Percentiles rank a stretch among this genome's conserved stretches.
Conservation (phyloP, 148 eudicot species). For the Vaccinium vitisidaea region DNA sequence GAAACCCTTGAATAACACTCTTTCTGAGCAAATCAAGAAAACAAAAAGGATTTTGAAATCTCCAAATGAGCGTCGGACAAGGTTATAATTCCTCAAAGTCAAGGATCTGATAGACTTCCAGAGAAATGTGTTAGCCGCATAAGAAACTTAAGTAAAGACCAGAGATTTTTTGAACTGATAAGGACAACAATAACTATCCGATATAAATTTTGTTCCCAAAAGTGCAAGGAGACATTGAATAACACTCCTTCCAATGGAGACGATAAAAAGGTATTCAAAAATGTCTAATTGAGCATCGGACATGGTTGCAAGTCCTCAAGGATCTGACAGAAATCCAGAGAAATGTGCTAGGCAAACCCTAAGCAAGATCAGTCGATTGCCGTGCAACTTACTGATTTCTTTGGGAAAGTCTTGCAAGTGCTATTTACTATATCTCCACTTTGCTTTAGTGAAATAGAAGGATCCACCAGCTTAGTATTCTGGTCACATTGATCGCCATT, state of each 20-base stretch:
- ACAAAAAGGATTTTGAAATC: neutral
- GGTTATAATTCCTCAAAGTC: neutral
- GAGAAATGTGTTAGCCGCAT: neutral
- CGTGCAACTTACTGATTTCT: conserved; percentile 36
- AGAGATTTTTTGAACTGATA: neutral
- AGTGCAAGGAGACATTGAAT: neutral
- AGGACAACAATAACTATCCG: neutral
- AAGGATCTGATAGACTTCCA: neutral
- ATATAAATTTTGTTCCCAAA: neutral
- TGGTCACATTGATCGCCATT: conserved; percentile 33
- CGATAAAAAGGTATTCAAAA: neutral
- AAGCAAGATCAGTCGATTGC: neutral
- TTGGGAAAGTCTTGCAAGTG: conserved; percentile 15
- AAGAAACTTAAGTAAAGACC: neutral
- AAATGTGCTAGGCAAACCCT: neutral
- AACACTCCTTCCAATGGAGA: neutral
- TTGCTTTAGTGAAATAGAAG: conserved; percentile 27
- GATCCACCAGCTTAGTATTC: conserved; percentile 27
- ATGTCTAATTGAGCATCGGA: neutral
- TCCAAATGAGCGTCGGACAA: neutral
- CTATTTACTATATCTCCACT: conserved; percentile 18
- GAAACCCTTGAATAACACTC: neutral
- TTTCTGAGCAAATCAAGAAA: neutral
- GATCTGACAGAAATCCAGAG: neutral
- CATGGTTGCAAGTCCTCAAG: conserved; percentile 1